Percentiles rank a stretch among this genome's conserved stretches.
Conservation (phyloP, 2,329 filamentous ascomycete genomes). For the Purpureocillium takamizusanense region DNA sequence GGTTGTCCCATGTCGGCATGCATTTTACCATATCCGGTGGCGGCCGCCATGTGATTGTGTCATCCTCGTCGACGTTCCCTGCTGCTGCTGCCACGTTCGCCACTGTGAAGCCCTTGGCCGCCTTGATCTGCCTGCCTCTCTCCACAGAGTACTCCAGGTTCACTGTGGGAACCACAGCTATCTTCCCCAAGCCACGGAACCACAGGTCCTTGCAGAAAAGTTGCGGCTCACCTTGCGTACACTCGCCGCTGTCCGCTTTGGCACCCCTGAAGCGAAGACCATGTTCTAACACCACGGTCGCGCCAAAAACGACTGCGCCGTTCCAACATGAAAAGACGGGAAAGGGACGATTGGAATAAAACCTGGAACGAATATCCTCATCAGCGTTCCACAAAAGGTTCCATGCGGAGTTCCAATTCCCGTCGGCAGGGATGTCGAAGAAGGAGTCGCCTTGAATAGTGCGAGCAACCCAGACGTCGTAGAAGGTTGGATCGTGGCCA, state of each 20-base stretch:
- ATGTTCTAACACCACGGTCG: constrained; percentile 33
- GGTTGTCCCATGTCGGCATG: constrained; percentile 30
- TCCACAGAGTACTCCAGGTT: constrained; percentile 46
- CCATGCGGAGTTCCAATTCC: constrained; percentile 38
- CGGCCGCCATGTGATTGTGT: constrained; percentile 31
- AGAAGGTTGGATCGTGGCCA: constrained; percentile 37
- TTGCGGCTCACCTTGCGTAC: constrained; percentile 43
- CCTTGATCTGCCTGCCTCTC: constrained; percentile 34
- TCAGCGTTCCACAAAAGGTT: constrained; percentile 44
- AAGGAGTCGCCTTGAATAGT: constrained; percentile 44
- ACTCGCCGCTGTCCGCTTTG: constrained; percentile 28
- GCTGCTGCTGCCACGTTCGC: constrained; percentile 13
- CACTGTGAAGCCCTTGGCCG: constrained; percentile 37
- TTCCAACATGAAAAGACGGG: constrained; percentile 57
- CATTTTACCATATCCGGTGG: constrained; percentile 40
- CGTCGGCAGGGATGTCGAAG: constrained; percentile 41
- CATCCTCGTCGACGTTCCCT: constrained; percentile 1
- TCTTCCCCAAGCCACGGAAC: constrained; percentile 36
- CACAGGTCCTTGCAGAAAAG: constrained; percentile 51
- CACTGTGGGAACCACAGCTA: constrained; percentile 46
- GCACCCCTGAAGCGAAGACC: constrained; percentile 34
- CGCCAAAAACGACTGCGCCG: constrained; percentile 39
- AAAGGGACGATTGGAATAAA: constrained; percentile 32
- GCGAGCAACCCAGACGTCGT: constrained; percentile 48
- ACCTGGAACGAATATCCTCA: constrained; percentile 20